These are phyloP conservation scores for Leucosporidium scottii DNA, from an alignment of 768 basidiomycete genomes.

Conservation along the genomic window DNA sequence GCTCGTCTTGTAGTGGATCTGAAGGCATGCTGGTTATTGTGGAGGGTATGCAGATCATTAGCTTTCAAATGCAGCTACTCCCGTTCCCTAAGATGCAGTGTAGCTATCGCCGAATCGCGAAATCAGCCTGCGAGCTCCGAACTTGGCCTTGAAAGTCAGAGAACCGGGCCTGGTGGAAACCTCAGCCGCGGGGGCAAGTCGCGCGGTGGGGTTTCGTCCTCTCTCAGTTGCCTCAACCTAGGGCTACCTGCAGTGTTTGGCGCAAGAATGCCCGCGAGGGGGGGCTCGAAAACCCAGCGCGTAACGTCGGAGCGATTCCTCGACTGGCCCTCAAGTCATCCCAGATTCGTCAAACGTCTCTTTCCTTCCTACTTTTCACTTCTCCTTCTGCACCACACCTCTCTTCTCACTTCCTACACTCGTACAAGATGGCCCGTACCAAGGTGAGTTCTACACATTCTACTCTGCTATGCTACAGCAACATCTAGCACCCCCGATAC, in stretches of 20 bases:
- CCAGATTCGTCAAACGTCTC: not conserved
- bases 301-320: not conserved
- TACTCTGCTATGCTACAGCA: not conserved
- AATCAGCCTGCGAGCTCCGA: no score
- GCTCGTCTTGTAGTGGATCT: no score
- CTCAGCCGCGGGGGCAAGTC: no score
- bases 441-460: conserved; percentile 12
- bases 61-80: no score
- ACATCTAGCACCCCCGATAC: no score
- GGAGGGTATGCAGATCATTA: no score
- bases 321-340: not conserved
- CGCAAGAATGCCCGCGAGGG: not conserved
- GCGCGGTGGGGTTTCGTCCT: not conserved
- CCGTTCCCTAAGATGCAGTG: no score
- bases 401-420: not conserved
- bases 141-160: no score
- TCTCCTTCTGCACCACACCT: conserved; percentile 8
- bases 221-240: not conserved
- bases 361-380: conserved; percentile 10
- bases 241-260: not conserved
- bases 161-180: no score
- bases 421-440: conserved; percentile 24
- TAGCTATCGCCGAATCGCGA: no score
- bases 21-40: no score
- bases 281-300: not conserved